Percentiles rank a stretch among this genome's conserved stretches.
Evolutionary conservation across 176 grass and related monocot genomes (phyloP).

Genomic region (Microstegium vimineum): DNA sequence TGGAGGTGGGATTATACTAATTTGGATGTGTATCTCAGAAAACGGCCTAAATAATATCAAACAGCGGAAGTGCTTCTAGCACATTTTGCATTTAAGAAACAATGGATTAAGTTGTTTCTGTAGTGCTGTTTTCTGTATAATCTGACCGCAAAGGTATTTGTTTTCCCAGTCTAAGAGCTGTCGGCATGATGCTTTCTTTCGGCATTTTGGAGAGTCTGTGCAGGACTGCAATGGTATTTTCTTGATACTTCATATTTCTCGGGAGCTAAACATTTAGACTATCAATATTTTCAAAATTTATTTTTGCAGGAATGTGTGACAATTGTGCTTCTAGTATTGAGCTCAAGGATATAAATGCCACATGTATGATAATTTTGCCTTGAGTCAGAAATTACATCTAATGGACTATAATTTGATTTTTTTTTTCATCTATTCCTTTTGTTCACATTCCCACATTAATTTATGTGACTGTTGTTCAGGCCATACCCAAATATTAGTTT

Average conservation of each 20-base stretch:
- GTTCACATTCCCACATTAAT: neutral
- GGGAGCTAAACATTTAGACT: slow-evolving; percentile 1
- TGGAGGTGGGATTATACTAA: neutral
- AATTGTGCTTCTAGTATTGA: slow-evolving; percentile 45
- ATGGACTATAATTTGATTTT: neutral
- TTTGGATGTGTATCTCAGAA: neutral
- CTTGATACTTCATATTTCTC: neutral
- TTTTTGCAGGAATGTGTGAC: slow-evolving; percentile 47
- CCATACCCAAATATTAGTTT: slow-evolving; percentile 61
- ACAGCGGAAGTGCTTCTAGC: neutral
- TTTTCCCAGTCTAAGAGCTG: slow-evolving; percentile 72
- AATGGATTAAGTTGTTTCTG: neutral
- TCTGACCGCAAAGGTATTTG: slow-evolving; percentile 19
- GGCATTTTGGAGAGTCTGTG: slow-evolving; percentile 76
- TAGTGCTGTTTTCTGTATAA: neutral
- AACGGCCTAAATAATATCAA: neutral
- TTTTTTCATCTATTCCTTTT: neutral
- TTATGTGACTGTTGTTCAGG: slow-evolving; percentile 40
- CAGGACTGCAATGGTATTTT: slow-evolving; percentile 83
- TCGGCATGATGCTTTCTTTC: slow-evolving; percentile 73
- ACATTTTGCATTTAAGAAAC: slow-evolving; percentile 7
- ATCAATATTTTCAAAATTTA: slow-evolving; percentile 8
- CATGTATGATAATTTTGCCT: slow-evolving; percentile 31
- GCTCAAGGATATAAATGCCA: slow-evolving; percentile 47
- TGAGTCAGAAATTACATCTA: neutral